Evolutionary conservation across 176 grass and related monocot genomes (phyloP).

Genomic region (Oryza glaberrima): DNA sequence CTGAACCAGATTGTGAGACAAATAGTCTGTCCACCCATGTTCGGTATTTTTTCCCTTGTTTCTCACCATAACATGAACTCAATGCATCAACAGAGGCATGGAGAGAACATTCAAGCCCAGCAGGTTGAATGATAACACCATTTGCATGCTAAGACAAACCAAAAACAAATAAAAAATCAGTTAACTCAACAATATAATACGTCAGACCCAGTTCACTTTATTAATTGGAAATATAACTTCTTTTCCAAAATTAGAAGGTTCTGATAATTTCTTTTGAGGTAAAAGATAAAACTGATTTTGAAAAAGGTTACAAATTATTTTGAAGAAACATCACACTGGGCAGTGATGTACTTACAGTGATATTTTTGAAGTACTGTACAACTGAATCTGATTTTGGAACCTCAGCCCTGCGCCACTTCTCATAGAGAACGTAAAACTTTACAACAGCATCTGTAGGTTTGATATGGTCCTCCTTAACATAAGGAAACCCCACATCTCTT

Average conservation of each 20-base stretch:
- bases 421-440: conserved; percentile 77
- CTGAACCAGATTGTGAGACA: conserved; percentile 61
- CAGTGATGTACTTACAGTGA: conserved; percentile 59
- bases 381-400: conserved; percentile 58
- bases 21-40: conserved; percentile 80
- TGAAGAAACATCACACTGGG: conserved; percentile 24
- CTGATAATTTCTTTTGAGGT: not conserved
- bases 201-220: not conserved
- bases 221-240: not conserved
- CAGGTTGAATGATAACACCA: conserved; percentile 68
- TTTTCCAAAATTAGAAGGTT: not conserved
- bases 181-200: not conserved
- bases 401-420: conserved; percentile 80
- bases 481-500: conserved; percentile 67
- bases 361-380: conserved; percentile 55
- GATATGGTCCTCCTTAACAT: conserved; percentile 47
- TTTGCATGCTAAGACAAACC: conserved; percentile 54
- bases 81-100: conserved; percentile 59
- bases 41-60: conserved; percentile 65
- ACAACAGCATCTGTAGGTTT: conserved; percentile 59
- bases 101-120: conserved; percentile 62
- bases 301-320: conserved; percentile 1
- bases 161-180: conserved; percentile 30
- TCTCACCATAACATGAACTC: conserved; percentile 66
- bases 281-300: not conserved